Base-by-base conservation (phyloP, 306 rosid genomes). In the Cicer pinnatifidum region DNA sequence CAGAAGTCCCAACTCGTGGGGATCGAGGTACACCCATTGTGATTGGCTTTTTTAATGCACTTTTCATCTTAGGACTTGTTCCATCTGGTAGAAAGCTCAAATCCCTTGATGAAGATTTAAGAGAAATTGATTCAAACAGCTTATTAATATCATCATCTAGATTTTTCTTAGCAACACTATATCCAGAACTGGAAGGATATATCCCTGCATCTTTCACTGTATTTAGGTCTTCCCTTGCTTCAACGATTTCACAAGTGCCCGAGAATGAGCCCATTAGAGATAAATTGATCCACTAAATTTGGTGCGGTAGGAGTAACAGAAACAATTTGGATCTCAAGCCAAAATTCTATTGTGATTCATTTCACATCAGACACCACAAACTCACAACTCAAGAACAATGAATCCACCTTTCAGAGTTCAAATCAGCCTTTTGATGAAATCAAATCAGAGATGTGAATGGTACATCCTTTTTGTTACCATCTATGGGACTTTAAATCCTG, bases 241-340 rank as follows among this genome's bases (percentile, higher is more conserved):
- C 99, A 78, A 95, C 93, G 78, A 95, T 95, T 84, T 95, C 99
- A 58, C 92, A 90, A 82, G 86, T 88, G 41, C 88, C 96, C 6
- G 89, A 83, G 82, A 70, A 88, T 9, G 98, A 87, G 80, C 89
- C 97, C 99, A 95, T 95, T 54, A 71, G 77, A 64, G 38, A 77
- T 66, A 44, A 78, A 59, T 56, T 39, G 28, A 54, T 77, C 80
- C 46, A 64, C 72, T 40, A 47, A 51, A 67, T 81, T 57, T 8
- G 11, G 67, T 1, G 57, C 19, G 39, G 58, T 38, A 46, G 70
- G 74, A 48, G 67, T 11, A 53, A 53, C 66, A 71, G n/a, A 63
- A 59, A 5, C 71, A 45, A 51, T 15, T 68, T 16, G 35, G 75
- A 52, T 51, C 19, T 81, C 51, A 78, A 60, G 16, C 56, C 52